Conservation (phyloP, 805 yeast genomes). For the Candida coleopterorum region DNA sequence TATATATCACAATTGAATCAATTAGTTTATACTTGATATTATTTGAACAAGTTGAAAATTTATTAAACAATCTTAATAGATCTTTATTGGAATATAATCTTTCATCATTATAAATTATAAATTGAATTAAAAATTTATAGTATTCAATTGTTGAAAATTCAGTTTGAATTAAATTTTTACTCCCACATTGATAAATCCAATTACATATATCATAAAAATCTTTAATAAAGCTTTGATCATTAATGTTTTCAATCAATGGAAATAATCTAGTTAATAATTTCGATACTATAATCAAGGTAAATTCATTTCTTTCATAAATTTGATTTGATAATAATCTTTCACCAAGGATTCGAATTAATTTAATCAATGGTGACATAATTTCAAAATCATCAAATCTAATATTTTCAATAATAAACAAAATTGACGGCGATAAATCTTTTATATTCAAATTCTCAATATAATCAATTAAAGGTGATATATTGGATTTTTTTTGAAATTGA, state of each 20-base stretch:
- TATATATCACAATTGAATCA: background rate
- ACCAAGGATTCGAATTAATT: slow-evolving; percentile 25
- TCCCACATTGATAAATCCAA: slow-evolving; percentile 40
- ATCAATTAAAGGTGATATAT: background rate
- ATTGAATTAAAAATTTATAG: slow-evolving; percentile 25
- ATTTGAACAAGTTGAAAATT: slow-evolving; percentile 11
- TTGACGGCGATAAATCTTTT: slow-evolving; percentile 7
- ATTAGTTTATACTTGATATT: slow-evolving; percentile 17
- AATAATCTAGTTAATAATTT: slow-evolving; percentile 21
- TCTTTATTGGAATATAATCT: slow-evolving; percentile 11
- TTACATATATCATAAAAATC: slow-evolving; percentile 46
- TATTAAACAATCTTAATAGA: slow-evolving; percentile 5
- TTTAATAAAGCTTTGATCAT: slow-evolving; percentile 21
- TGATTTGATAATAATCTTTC: slow-evolving; percentile 24
- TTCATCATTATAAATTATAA: slow-evolving; percentile 23
- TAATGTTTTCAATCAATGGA: slow-evolving; percentile 20
- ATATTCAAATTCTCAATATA: slow-evolving; percentile 7
- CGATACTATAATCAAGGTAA: slow-evolving; percentile 30
- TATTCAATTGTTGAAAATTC: slow-evolving; percentile 26
- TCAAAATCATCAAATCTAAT: background rate
- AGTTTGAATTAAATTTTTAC: slow-evolving; percentile 38
- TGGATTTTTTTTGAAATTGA: background rate
- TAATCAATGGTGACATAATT: slow-evolving; percentile 5
- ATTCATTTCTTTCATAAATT: slow-evolving; percentile 36
- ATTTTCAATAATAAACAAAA: slow-evolving; percentile 3